Evolutionary conservation across 2,329 filamentous ascomycete species (phyloP), one percentile per base, ranked within the genome.

Genomic region (Dactylonectria macrodidyma): DNA sequence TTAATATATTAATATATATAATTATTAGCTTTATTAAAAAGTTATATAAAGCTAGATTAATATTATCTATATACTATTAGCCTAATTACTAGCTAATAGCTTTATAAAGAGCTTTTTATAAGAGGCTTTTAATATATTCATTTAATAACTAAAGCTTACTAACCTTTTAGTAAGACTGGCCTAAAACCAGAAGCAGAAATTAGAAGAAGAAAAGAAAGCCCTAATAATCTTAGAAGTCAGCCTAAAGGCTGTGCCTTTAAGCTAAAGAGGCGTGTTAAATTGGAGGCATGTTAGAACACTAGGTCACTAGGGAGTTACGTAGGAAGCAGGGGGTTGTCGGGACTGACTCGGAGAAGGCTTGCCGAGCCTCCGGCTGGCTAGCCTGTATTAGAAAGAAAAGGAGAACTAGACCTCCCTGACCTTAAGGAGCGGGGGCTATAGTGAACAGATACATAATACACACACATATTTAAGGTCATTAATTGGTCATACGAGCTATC

Each of bases 21-120:
- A 65, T 24, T 22, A 65, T 26, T 65, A 22, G 62, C 50, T 65
- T 8, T 7, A 33, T 16, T 7, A 65, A 48, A 14, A 19, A 1
- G 47, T 55, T 62, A 58, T 16, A 19, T 19, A 44, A n/a, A 14
- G 41, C 41, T 14, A 14, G 41, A 44, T 44, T 16, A 7, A 44
- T n/a, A 5, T 44, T 44, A 44, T 44, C 41, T 44, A 44, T 7
- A 44, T 16, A 5, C 41, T n/a, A 16, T 44, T 14, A 44, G 12
- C 16, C 41, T 3, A 44, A 44, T n/a, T 44, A 14, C 41, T 44
- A n/a, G 41, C 41, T 44, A 16, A 44, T 6, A 2, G 41, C 41
- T 44, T 44, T 8, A 44, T 3, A 2, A 44, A 44, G 41, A 44
- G 41, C 41, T 14, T 44, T n/a, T 14, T 3, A 14, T 5, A 7